These are phyloP conservation scores for Fusarium newnesense DNA, from an alignment of 2,329 filamentous ascomycete species.

Conservation along the genomic window DNA sequence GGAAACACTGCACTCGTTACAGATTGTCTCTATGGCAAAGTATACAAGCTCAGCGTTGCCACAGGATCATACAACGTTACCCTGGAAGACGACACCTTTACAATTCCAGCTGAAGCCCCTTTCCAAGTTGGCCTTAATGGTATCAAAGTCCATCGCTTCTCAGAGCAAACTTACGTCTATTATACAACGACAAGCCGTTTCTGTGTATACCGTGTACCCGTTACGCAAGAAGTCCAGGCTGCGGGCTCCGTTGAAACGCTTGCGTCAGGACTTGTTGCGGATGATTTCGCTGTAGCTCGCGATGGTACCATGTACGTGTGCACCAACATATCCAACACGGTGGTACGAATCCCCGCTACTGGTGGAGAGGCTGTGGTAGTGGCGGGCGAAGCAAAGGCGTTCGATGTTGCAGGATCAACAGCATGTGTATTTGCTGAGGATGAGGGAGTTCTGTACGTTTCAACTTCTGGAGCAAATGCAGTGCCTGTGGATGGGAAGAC, in stretches of 20 bases:
- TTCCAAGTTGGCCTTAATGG: slow-evolving; percentile 35
- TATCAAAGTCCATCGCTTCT: slow-evolving; percentile 30
- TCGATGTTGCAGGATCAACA: slow-evolving; percentile 29
- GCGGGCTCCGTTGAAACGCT: slow-evolving; percentile 27
- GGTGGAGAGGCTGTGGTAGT: slow-evolving; percentile 4
- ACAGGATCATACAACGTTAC: slow-evolving; percentile 20
- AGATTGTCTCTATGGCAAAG: slow-evolving; percentile 32
- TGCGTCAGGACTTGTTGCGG: slow-evolving; percentile 16
- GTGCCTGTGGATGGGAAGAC: slow-evolving; percentile 32
- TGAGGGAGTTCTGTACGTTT: slow-evolving; percentile 25
- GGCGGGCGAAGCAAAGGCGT: slow-evolving; percentile 8
- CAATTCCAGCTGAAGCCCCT: slow-evolving; percentile 10
- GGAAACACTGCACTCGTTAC: slow-evolving; percentile 28
- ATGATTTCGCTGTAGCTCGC: slow-evolving; percentile 30
- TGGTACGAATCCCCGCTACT: slow-evolving; percentile 12
- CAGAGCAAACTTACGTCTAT: slow-evolving; percentile 27
- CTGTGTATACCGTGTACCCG: slow-evolving; percentile 28
- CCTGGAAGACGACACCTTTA: slow-evolving; percentile 32
- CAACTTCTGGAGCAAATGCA: slow-evolving; percentile 25
- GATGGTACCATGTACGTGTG: slow-evolving; percentile 36
- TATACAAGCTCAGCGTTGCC: slow-evolving; percentile 28
- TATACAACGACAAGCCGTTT: slow-evolving; percentile 29
- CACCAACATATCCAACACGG: slow-evolving; percentile 34
- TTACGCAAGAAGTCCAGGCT: slow-evolving; percentile 10
- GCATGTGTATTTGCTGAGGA: slow-evolving; percentile 22